phyloP scores from a whole-genome alignment of 139 green algal species.

The Volvox africanus region DNA sequence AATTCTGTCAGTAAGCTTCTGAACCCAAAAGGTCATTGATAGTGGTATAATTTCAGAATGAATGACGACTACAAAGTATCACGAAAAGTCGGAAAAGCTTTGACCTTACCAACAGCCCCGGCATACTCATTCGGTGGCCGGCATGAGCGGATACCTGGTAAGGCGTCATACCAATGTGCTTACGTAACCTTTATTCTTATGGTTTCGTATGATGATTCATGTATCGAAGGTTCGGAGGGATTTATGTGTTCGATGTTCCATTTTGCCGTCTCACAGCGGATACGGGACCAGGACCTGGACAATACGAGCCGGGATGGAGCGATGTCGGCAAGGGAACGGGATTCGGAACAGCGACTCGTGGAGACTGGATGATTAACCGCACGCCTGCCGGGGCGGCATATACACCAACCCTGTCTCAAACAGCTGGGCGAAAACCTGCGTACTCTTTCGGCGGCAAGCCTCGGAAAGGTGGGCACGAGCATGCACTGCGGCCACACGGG shows the following conservation, averaged over 20 bases:
- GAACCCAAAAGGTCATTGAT: background rate
- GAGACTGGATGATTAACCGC: background rate
- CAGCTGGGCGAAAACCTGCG: background rate
- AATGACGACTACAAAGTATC: constrained; percentile 19
- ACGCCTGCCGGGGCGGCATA: constrained; percentile 8
- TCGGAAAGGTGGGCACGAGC: background rate
- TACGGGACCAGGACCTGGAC: constrained; percentile 31
- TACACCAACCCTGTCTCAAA: background rate
- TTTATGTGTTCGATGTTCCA: background rate
- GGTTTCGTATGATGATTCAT: too few relatives aligned
- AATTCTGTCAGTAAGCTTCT: background rate
- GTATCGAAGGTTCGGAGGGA: background rate
- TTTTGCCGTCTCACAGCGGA: background rate
- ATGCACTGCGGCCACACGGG: background rate
- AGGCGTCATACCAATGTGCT: background rate
- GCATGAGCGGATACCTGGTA: constrained; percentile 6
- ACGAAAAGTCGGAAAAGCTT: constrained; percentile 24
- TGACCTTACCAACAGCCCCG: constrained; percentile 11
- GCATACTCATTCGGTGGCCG: constrained; percentile 41
- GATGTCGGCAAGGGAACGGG: constrained; percentile 13
- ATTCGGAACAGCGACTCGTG: constrained; percentile 32
- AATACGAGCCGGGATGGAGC: background rate
- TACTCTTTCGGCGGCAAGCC: constrained; percentile 33
- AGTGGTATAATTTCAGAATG: background rate
- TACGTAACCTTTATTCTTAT: too few relatives aligned